Conservation (phyloP, 331 rosid genomes). For the Malus hybrid region DNA sequence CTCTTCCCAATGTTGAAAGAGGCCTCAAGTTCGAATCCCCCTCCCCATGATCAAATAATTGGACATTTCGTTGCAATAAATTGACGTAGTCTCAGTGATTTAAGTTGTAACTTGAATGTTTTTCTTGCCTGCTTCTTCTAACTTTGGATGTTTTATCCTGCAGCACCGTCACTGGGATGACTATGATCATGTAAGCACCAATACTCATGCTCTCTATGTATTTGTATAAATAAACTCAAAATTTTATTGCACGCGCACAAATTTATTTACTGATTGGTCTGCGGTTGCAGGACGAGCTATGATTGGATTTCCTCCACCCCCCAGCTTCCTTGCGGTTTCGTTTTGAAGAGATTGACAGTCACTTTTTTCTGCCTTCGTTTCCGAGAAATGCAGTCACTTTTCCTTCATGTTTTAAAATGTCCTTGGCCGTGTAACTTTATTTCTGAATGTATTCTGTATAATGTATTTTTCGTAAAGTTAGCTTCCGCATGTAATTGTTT, state of each 20-base stretch:
- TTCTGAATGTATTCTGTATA: background rate
- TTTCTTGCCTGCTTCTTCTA: background rate
- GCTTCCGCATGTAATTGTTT: background rate
- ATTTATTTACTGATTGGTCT: constrained; percentile 9
- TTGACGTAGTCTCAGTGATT: background rate
- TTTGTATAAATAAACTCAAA: background rate
- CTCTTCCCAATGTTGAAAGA: background rate
- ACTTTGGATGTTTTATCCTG: constrained; percentile 8
- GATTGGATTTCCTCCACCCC: constrained; percentile 12
- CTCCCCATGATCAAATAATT: background rate
- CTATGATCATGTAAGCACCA: constrained; percentile 55
- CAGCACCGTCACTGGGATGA: constrained; percentile 62
- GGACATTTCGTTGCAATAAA: background rate
- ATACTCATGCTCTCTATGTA: background rate
- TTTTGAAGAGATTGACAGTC: background rate
- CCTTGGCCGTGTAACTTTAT: background rate
- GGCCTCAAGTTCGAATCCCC: background rate
- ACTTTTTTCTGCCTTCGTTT: background rate
- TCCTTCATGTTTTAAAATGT: background rate
- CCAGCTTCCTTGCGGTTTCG: background rate
- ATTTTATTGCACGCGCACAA: background rate
- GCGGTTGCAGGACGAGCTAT: constrained; percentile 75
- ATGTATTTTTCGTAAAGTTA: background rate
- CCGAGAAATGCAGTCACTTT: background rate
- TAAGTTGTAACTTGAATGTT: background rate